Evolutionary conservation across 306 rosid species (phyloP).

Genomic region (Pterocarpus macrocarpus): DNA sequence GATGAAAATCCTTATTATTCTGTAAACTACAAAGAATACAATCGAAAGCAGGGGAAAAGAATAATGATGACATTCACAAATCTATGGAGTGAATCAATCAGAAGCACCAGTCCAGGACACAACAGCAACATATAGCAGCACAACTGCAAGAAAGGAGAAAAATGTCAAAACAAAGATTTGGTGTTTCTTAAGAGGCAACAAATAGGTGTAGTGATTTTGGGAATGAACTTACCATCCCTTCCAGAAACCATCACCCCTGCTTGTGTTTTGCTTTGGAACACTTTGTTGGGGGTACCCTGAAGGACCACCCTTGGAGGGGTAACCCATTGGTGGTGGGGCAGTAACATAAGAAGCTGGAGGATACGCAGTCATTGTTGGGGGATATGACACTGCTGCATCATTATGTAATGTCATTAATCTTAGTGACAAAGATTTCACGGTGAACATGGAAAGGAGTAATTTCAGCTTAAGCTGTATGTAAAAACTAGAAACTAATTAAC

Average conservation of each 20-base stretch:
- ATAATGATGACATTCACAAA: neutral
- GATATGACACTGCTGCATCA: constrained; percentile 27
- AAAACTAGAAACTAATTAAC: neutral
- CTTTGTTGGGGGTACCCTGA: too few species aligned
- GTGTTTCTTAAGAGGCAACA: too few species aligned
- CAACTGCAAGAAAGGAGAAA: constrained; percentile 30
- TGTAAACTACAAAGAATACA: neutral
- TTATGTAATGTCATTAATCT: too few species aligned
- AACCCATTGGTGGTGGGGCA: constrained; percentile 41
- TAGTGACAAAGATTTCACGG: too few species aligned
- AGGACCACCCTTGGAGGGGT: constrained; percentile 21
- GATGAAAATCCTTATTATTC: neutral
- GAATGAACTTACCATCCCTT: constrained; percentile 37
- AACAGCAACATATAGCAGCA: constrained; percentile 56
- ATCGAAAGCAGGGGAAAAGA: neutral
- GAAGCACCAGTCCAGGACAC: constrained; percentile 46
- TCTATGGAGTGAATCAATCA: neutral
- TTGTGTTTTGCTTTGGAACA: too few species aligned
- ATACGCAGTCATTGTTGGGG: neutral
- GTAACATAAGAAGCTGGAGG: neutral
- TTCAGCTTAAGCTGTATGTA: too few species aligned
- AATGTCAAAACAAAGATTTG: neutral
- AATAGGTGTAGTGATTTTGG: neutral
- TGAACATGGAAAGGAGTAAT: too few species aligned
- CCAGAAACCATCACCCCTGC: too few species aligned